Conservation (phyloP, 192 early-diverging fungal species). For the Nowakowskiella sp. region DNA sequence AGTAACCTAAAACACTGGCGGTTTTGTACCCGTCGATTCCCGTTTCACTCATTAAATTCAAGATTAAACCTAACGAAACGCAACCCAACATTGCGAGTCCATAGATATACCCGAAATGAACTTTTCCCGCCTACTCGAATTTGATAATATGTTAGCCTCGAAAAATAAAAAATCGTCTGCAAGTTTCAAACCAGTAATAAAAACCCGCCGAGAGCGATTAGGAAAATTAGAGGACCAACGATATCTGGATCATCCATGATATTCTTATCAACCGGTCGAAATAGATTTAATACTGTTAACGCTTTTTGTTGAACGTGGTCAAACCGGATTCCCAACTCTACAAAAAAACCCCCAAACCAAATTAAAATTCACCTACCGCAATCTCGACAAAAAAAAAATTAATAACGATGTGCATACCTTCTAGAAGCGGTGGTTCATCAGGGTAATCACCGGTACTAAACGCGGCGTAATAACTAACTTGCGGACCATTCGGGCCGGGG, state of each 20-base stretch:
- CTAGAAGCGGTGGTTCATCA: constrained; percentile 87
- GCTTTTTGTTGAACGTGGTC: constrained; percentile 82
- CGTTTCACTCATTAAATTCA: constrained; percentile 88
- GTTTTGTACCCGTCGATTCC: constrained; percentile 83
- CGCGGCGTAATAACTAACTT: constrained; percentile 48
- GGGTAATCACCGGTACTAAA: constrained; percentile 89
- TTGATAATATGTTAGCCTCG: constrained; percentile 1
- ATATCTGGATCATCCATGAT: constrained; percentile 95
- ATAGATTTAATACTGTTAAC: constrained; percentile 79
- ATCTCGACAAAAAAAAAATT: not conserved
- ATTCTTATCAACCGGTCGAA: constrained; percentile 30
- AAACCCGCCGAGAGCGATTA: constrained; percentile 82
- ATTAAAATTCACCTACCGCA: not conserved
- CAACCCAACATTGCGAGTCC: constrained; percentile 87
- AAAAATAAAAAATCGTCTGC: not conserved
- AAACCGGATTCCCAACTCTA: constrained; percentile 93
- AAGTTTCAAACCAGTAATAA: constrained; percentile 59
- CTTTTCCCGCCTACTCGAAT: constrained; percentile 66
- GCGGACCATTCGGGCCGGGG: not conserved
- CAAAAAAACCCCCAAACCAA: not conserved
- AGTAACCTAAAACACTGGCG: constrained; percentile 95
- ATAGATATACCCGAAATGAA: constrained; percentile 97
- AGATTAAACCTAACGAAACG: constrained; percentile 70
- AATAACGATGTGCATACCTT: constrained; percentile 43
- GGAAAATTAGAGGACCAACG: constrained; percentile 89